Evolutionary conservation across 2,329 filamentous ascomycete species (phyloP).

Genomic region (Aspergillus ustus): DNA sequence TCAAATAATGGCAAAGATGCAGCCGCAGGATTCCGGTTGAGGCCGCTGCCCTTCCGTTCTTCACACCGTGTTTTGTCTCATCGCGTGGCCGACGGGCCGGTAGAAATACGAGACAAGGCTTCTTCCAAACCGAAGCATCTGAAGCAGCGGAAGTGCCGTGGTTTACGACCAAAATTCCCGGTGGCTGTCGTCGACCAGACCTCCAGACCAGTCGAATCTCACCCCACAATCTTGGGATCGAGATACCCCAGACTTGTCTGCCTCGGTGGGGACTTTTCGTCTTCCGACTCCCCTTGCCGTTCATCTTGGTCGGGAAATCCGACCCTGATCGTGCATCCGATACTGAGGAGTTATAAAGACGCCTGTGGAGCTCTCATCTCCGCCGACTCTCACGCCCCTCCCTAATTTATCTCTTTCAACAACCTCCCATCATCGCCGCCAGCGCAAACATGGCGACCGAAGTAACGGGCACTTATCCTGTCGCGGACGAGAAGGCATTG

Average conservation of each 20-base stretch:
- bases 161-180: neutral
- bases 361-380: neutral
- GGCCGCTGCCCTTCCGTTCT: neutral
- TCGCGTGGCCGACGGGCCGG: neutral
- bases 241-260: conserved; percentile 15
- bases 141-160: conserved; percentile 1
- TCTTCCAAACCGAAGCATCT: neutral
- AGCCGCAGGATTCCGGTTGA: neutral
- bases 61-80: neutral
- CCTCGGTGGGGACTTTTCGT: neutral
- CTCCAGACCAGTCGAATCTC: conserved; percentile 1
- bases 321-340: conserved; percentile 14
- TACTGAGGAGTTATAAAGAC: conserved; percentile 11
- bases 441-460: conserved; percentile 13
- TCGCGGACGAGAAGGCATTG: conserved; percentile 30
- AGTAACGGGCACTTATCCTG: neutral
- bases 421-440: neutral
- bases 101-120: neutral
- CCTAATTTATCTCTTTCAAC: neutral
- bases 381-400: neutral
- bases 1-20: neutral
- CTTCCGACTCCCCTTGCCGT: conserved; percentile 9
- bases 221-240: conserved; percentile 11
- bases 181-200: neutral
- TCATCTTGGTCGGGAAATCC: conserved; percentile 15